Conservation (phyloP, 1,284 basidiomycete genomes). For the Cutaneotrichosporon sp. region DNA sequence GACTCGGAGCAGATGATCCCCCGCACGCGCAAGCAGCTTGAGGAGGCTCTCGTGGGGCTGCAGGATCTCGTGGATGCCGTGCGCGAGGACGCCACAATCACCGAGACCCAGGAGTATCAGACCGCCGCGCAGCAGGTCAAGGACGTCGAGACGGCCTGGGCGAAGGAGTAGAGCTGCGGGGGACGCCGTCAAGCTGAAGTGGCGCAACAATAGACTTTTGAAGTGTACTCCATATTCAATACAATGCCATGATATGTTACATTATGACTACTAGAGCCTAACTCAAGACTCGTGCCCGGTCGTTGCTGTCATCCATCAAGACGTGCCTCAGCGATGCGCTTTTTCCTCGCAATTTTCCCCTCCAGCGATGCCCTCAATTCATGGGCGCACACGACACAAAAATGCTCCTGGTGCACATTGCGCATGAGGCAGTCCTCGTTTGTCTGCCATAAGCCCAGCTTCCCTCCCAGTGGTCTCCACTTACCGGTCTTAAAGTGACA, state of each 20-base stretch:
- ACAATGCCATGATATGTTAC: too few species aligned
- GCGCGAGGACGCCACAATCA: constrained; percentile 19
- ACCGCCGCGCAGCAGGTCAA: constrained; percentile 24
- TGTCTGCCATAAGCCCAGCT: constrained; percentile 46
- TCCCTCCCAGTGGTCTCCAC: constrained; percentile 6
- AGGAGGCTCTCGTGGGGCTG: constrained; percentile 60
- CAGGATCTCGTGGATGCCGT: constrained; percentile 57
- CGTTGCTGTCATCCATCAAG: too few species aligned
- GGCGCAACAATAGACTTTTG: neutral
- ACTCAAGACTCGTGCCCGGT: too few species aligned
- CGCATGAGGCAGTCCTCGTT: constrained; percentile 84
- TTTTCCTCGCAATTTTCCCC: constrained; percentile 9
- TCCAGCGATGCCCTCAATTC: constrained; percentile 50
- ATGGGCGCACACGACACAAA: constrained; percentile 70
- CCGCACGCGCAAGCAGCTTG: constrained; percentile 60
- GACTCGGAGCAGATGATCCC: constrained; percentile 77
- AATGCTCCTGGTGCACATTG: constrained; percentile 54
- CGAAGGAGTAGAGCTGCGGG: neutral
- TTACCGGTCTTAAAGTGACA: constrained; percentile 39
- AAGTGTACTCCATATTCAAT: constrained; percentile 1
- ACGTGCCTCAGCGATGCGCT: too few species aligned
- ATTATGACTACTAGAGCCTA: too few species aligned
- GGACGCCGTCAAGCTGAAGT: neutral
- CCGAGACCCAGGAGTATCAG: constrained; percentile 25
- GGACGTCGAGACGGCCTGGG: constrained; percentile 17